Conservation (phyloP, 2,329 filamentous ascomycete genomes). For the Ceratocystis ficicola region DNA sequence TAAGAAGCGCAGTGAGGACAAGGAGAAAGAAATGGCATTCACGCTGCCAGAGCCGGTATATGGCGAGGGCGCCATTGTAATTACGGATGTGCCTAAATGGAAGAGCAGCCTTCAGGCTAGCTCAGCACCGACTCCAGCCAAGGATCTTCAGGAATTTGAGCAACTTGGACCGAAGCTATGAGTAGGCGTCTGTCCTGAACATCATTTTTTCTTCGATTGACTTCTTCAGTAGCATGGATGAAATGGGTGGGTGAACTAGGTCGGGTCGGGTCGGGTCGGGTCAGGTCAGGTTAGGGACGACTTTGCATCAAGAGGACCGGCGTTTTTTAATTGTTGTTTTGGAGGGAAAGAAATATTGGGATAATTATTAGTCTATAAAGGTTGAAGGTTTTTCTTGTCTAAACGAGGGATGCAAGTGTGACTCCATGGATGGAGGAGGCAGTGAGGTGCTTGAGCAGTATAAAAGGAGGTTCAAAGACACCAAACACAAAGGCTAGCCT, state of each 20-base stretch:
- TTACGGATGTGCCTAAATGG: constrained; percentile 68
- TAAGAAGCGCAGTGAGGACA: constrained; percentile 28
- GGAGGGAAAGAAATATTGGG: background rate
- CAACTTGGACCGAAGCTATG: constrained; percentile 73
- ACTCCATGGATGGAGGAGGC: too few species aligned
- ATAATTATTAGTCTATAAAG: too few species aligned
- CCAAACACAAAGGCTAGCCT: too few species aligned
- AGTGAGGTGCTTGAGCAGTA: too few species aligned
- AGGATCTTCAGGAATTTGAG: constrained; percentile 71
- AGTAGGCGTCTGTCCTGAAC: background rate
- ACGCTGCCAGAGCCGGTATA: constrained; percentile 33
- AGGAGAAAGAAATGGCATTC: constrained; percentile 16
- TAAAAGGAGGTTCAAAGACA: too few species aligned
- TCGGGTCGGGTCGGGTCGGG: too few species aligned
- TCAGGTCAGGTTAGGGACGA: background rate
- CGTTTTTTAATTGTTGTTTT: background rate
- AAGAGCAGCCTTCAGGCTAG: constrained; percentile 65
- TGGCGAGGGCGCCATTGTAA: constrained; percentile 40
- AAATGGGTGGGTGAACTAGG: too few species aligned
- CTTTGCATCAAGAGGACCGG: background rate
- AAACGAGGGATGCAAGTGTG: too few species aligned
- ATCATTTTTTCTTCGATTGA: background rate
- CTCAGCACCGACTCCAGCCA: constrained; percentile 57
- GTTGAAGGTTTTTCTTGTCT: too few species aligned
- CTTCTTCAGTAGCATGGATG: too few species aligned